These are phyloP conservation scores for Cystobasidiaceae sp. DNA, from an alignment of 1,284 basidiomycete species.

Conservation along the genomic window DNA sequence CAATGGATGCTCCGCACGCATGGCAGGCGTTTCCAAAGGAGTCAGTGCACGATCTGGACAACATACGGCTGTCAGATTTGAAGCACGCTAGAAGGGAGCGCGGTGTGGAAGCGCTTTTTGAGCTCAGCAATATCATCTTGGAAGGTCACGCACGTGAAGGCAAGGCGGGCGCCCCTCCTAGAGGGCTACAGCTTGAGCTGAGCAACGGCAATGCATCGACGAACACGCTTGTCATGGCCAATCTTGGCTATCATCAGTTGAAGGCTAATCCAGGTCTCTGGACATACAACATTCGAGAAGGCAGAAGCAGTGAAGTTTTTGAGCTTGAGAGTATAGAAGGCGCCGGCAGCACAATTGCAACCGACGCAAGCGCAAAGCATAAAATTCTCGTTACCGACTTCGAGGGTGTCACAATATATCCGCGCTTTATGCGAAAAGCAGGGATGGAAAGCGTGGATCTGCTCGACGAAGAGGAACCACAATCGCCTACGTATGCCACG, in stretches of 20 bases:
- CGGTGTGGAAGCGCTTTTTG: slow-evolving; percentile 73
- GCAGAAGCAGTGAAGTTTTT: slow-evolving; percentile 70
- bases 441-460: slow-evolving; percentile 81
- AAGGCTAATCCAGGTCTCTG: slow-evolving; percentile 86
- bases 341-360: slow-evolving; percentile 72
- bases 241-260: slow-evolving; percentile 94
- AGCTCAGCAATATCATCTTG: slow-evolving; percentile 82
- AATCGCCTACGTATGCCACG: not conserved
- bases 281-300: slow-evolving; percentile 71
- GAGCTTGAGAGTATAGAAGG: slow-evolving; percentile 64
- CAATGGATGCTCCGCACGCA: slow-evolving; percentile 78
- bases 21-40: slow-evolving; percentile 89
- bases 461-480: slow-evolving; percentile 52
- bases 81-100: slow-evolving; percentile 54
- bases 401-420: slow-evolving; percentile 81
- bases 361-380: slow-evolving; percentile 57
- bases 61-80: slow-evolving; percentile 74
- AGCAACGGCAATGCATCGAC: slow-evolving; percentile 57
- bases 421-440: slow-evolving; percentile 61
- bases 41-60: slow-evolving; percentile 89
- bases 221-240: slow-evolving; percentile 76
- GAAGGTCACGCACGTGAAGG: slow-evolving; percentile 87
- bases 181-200: slow-evolving; percentile 72
- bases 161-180: slow-evolving; percentile 60
- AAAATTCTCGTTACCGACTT: slow-evolving; percentile 74